Evolutionary conservation across 1,139 yeast genomes (phyloP).

Genomic region (Wickerhamiella infanticola): DNA sequence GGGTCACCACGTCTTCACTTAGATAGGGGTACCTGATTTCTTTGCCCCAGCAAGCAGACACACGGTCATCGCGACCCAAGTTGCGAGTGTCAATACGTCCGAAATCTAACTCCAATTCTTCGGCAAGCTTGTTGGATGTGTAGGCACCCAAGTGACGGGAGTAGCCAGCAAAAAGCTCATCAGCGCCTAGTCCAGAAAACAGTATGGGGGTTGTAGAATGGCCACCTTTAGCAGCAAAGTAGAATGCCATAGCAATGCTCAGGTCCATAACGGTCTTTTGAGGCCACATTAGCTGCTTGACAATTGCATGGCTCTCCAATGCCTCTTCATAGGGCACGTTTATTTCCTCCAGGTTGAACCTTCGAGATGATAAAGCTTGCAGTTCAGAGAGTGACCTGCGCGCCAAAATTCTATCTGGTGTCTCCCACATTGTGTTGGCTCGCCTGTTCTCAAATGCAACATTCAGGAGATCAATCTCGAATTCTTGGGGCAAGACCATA

Average conservation of each 20-base stretch:
- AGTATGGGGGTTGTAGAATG: conserved; percentile 49
- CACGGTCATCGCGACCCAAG: conserved; percentile 83
- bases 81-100: conserved; percentile 61
- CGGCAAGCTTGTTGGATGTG: conserved; percentile 25
- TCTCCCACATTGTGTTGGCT: conserved; percentile 38
- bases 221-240: conserved; percentile 64
- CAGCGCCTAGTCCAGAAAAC: conserved; percentile 94
- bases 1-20: conserved; percentile 44
- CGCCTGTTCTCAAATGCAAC: conserved; percentile 93
- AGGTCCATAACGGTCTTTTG: conserved; percentile 86
- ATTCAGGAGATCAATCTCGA: conserved; percentile 59
- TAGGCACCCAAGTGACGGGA: conserved; percentile 42
- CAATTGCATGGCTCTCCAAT: conserved; percentile 35
- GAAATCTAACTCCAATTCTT: conserved; percentile 56
- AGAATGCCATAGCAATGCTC: conserved; percentile 87
- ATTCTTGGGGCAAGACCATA: conserved; percentile 24
- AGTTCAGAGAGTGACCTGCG: conserved; percentile 43
- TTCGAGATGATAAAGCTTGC: conserved; percentile 4
- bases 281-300: conserved; percentile 60
- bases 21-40: conserved; percentile 84
- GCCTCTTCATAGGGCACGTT: conserved; percentile 60
- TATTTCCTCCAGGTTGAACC: conserved; percentile 43
- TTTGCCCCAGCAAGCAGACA: conserved; percentile 71
- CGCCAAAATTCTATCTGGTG: conserved; percentile 77
- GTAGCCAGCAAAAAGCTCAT: conserved; percentile 88